Evolutionary conservation across 2,329 filamentous ascomycete species (phyloP).

Genomic region (Apiospora aurea): DNA sequence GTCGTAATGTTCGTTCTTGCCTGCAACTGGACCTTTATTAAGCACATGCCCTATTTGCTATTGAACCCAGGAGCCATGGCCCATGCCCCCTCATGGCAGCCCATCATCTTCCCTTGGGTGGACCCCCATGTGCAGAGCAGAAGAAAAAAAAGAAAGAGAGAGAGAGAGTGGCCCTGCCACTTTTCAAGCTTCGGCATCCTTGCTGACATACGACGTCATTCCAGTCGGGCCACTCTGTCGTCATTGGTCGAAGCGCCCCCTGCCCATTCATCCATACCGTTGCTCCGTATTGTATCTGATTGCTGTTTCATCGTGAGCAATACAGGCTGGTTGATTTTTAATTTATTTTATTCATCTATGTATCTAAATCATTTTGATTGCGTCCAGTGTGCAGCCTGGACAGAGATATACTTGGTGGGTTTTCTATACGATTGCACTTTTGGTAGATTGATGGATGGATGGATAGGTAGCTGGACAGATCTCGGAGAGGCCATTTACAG

Average conservation of each 20-base stretch:
- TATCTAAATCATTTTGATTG: neutral
- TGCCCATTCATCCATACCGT: conserved; percentile 1
- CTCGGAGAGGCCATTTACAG: neutral
- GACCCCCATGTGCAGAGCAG: no score
- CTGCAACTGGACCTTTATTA: neutral
- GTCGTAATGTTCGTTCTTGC: no score
- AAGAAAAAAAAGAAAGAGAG: no score
- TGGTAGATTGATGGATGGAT: neutral
- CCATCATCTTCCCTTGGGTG: neutral
- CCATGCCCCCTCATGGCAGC: neutral
- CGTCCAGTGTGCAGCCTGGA: neutral
- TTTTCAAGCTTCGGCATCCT: conserved; percentile 19
- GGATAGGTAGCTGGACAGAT: neutral
- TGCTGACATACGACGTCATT: conserved; percentile 14
- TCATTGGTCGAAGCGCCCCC: conserved; percentile 9
- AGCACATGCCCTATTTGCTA: neutral
- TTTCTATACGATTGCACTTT: neutral
- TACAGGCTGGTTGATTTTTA: neutral
- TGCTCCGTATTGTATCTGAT: conserved; percentile 9
- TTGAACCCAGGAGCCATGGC: neutral
- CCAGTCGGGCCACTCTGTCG: conserved; percentile 5
- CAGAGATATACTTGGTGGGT: neutral
- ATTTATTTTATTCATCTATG: neutral
- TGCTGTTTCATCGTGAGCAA: neutral
- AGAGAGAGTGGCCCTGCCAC: neutral